A percentile compares a stretch with the other conserved stretches of the same genome.
These are phyloP conservation scores for Trypanosoma lewisi DNA, from an alignment of 208 protist species.

Conservation along the genomic window DNA sequence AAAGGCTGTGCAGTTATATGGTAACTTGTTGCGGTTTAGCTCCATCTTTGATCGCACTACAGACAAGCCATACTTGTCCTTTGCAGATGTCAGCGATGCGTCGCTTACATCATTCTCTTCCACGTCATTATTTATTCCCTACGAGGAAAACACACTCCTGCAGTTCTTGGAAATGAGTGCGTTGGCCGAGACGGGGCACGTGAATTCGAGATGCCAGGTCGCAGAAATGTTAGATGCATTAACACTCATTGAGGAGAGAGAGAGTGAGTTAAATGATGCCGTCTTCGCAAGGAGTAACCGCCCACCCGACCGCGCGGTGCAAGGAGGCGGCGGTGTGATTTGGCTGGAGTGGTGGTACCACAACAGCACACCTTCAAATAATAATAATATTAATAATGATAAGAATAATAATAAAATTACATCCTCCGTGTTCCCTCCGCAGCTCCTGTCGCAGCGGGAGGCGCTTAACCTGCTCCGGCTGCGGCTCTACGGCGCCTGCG, in stretches of 20 bases:
- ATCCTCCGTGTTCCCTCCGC: too few species aligned
- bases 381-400: too few species aligned
- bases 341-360: constrained; percentile 24
- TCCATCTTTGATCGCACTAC: constrained; percentile 37
- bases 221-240: constrained; percentile 38
- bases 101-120: background rate
- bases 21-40: constrained; percentile 34
- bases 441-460: constrained; percentile 45
- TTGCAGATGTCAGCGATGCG: background rate
- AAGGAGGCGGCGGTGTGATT: background rate
- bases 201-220: constrained; percentile 10
- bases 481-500: constrained; percentile 34
- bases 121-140: constrained; percentile 1
- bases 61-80: constrained; percentile 21
- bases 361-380: background rate
- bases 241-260: constrained; percentile 28
- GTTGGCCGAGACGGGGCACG: constrained; percentile 51
- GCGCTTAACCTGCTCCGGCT: constrained; percentile 43
- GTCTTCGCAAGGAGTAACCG: constrained; percentile 20
- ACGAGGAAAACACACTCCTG: constrained; percentile 27
- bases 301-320: constrained; percentile 4
- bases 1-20: constrained; percentile 39
- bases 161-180: constrained; percentile 52
- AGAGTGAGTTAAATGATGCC: constrained; percentile 7
- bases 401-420: too few species aligned